Evolutionary conservation across 495 filamentous ascomycete species (phyloP).

Genomic region (Glarea lozoyensis): DNA sequence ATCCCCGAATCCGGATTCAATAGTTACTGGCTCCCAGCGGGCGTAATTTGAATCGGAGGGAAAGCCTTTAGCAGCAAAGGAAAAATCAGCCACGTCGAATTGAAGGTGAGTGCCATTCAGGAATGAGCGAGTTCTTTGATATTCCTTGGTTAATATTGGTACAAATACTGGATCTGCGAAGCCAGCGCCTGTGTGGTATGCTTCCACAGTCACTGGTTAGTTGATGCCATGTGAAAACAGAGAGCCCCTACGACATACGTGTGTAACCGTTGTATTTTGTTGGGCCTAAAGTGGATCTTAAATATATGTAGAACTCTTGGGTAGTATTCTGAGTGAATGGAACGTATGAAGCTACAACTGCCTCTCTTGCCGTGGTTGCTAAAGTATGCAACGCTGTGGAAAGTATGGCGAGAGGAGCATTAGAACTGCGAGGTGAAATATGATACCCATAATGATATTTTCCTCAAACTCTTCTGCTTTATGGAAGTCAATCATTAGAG

Average conservation of each 20-base stretch:
- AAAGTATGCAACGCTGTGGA: too few relatives aligned
- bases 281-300: background rate
- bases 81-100: slow-evolving; percentile 10
- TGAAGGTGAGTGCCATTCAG: slow-evolving; percentile 14
- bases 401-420: too few relatives aligned
- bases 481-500: too few relatives aligned
- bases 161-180: slow-evolving; percentile 14
- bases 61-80: slow-evolving; percentile 7
- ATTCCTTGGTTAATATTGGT: background rate
- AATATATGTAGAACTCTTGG: slow-evolving; percentile 14
- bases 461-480: too few relatives aligned
- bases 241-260: slow-evolving; percentile 1
- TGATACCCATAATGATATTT: too few relatives aligned
- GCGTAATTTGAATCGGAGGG: slow-evolving; percentile 10
- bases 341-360: too few relatives aligned
- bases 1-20: slow-evolving; percentile 7
- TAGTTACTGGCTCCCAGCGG: slow-evolving; percentile 11
- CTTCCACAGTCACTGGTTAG: slow-evolving; percentile 5
- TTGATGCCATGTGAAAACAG: background rate
- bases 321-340: slow-evolving; percentile 13
- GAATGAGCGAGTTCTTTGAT: background rate
- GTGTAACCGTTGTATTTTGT: slow-evolving; percentile 10
- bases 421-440: too few relatives aligned
- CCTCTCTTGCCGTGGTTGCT: too few relatives aligned
- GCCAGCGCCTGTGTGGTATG: slow-evolving; percentile 15